Conservation (phyloP, 2,329 filamentous ascomycete species). For the Teratosphaeriaceae sp. region DNA sequence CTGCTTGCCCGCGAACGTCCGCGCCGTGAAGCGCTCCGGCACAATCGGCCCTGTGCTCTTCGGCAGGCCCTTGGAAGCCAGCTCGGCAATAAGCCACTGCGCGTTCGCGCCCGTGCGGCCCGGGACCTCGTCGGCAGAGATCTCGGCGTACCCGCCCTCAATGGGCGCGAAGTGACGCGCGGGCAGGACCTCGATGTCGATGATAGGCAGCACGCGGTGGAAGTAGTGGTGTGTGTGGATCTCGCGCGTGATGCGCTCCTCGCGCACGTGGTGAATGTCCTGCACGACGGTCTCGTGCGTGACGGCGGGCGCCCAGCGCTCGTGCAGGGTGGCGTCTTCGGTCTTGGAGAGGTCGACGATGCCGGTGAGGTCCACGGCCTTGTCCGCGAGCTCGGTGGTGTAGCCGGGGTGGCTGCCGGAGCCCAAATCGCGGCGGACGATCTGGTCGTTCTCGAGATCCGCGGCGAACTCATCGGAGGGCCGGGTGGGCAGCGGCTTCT, state of each 20-base stretch:
- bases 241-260: slow-evolving; percentile 46
- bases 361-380: slow-evolving; percentile 15
- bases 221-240: slow-evolving; percentile 49
- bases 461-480: slow-evolving; percentile 10
- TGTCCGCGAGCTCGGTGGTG: slow-evolving; percentile 9
- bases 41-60: slow-evolving; percentile 8
- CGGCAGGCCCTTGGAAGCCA: slow-evolving; percentile 23
- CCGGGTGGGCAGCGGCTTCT: slow-evolving; percentile 20
- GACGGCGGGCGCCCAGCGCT: slow-evolving; percentile 37
- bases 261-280: slow-evolving; percentile 39
- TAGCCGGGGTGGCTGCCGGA: slow-evolving; percentile 5
- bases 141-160: slow-evolving; percentile 36
- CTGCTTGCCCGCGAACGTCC: slow-evolving; percentile 32
- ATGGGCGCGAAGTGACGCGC: slow-evolving; percentile 45
- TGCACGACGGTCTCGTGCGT: slow-evolving; percentile 44
- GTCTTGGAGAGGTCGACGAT: slow-evolving; percentile 33
- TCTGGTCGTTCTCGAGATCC: slow-evolving; percentile 6
- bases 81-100: slow-evolving; percentile 29
- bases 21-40: slow-evolving; percentile 28
- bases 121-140: slow-evolving; percentile 38
- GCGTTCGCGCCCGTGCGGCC: slow-evolving; percentile 20
- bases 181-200: slow-evolving; percentile 48
- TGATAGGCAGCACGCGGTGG: slow-evolving; percentile 47
- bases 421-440: background rate
- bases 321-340: slow-evolving; percentile 32